Conservation (phyloP, 2,329 filamentous ascomycete species). For the Penicillium sp. region DNA sequence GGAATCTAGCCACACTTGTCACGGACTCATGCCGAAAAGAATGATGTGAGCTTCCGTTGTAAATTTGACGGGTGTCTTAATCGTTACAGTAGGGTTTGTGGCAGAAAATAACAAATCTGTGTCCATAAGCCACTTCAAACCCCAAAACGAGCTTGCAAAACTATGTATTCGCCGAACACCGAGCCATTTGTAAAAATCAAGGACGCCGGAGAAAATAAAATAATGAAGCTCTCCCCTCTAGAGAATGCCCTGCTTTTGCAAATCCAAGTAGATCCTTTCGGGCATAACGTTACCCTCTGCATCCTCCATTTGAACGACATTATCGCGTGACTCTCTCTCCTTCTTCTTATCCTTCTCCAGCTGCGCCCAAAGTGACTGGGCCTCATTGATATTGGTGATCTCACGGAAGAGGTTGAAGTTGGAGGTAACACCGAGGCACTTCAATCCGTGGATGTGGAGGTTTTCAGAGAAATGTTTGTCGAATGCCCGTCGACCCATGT, state of each 20-base stretch:
- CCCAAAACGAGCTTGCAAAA: background rate
- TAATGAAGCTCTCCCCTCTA: constrained; percentile 37
- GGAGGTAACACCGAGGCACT: constrained; percentile 82
- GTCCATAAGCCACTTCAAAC: background rate
- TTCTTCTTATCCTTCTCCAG: constrained; percentile 81
- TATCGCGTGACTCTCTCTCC: constrained; percentile 71
- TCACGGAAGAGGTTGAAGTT: constrained; percentile 90
- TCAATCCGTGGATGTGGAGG: constrained; percentile 86
- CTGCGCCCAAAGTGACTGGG: constrained; percentile 86
- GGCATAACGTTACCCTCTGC: constrained; percentile 98
- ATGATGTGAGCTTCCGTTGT: background rate
- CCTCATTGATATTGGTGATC: constrained; percentile 89
- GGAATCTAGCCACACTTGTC: no score
- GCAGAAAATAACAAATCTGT: background rate
- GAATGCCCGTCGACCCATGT: constrained; percentile 92
- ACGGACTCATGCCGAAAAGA: no score
- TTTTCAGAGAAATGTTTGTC: constrained; percentile 98
- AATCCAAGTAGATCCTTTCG: constrained; percentile 93
- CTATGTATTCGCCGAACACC: constrained; percentile 29
- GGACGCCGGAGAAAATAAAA: constrained; percentile 1
- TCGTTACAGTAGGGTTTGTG: background rate
- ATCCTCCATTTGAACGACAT: constrained; percentile 97
- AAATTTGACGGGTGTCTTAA: background rate
- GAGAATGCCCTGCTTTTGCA: constrained; percentile 86
- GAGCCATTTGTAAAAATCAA: constrained; percentile 21